Evolutionary conservation across 768 basidiomycete species (phyloP).

Genomic region (Suillus variegatus): DNA sequence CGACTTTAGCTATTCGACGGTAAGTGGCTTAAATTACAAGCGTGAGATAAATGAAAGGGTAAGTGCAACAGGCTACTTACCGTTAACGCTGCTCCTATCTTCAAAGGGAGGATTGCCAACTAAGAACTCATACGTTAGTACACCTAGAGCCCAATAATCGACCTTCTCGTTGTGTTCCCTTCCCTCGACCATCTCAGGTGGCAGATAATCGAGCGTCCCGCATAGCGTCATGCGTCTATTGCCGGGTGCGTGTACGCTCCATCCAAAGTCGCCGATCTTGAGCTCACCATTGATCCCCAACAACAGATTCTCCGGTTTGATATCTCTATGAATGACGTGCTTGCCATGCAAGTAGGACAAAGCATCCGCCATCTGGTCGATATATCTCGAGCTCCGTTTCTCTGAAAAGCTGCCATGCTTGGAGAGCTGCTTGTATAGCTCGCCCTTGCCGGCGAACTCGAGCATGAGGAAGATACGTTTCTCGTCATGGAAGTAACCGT

Average conservation of each 20-base stretch:
- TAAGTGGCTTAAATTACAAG: constrained; percentile 68
- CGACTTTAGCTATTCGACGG: constrained; percentile 84
- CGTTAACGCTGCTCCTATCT: constrained; percentile 73
- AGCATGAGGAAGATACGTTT: constrained; percentile 98
- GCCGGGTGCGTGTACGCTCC: constrained; percentile 96
- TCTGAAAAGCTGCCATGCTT: constrained; percentile 88
- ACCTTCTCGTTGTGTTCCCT: constrained; percentile 89
- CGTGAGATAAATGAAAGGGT: constrained; percentile 9
- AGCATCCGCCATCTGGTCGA: constrained; percentile 98
- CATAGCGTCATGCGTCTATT: constrained; percentile 90
- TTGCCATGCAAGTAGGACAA: constrained; percentile 89
- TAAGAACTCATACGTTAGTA: constrained; percentile 95
- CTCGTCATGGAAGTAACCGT: constrained; percentile 98
- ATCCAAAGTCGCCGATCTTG: constrained; percentile 98
- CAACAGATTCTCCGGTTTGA: constrained; percentile 97
- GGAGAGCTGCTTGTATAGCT: constrained; percentile 93
- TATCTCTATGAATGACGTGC: constrained; percentile 98
- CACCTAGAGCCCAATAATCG: constrained; percentile 96
- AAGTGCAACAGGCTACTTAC: constrained; percentile 42
- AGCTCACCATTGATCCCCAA: constrained; percentile 94
- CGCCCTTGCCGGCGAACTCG: constrained; percentile 96
- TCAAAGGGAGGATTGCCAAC: constrained; percentile 87
- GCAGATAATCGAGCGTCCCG: constrained; percentile 94
- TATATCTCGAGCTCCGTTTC: constrained; percentile 84
- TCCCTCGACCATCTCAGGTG: constrained; percentile 98